A percentile compares a stretch with the other conserved stretches of the same genome.
Conservation (phyloP, 2,329 filamentous ascomycete genomes). For the Colletotrichum brevisporum region DNA sequence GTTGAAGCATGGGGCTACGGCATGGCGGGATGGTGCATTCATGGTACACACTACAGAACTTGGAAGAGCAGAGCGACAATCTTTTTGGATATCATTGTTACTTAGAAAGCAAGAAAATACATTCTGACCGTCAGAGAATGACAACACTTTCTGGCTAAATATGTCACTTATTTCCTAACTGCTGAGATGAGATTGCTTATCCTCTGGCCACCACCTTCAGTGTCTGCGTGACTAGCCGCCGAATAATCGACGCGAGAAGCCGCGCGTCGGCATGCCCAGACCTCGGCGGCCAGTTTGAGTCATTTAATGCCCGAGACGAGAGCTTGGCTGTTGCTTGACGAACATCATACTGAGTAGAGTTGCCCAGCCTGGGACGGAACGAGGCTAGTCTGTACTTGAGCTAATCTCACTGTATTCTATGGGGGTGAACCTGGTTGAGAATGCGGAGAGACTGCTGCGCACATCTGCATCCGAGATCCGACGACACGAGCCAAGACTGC, state of each 20-base stretch:
- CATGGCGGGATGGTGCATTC: not conserved
- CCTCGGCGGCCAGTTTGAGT: constrained; percentile 8
- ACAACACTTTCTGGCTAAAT: not conserved
- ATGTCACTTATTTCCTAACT: not conserved
- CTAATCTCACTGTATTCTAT: not conserved
- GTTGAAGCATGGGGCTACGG: not conserved
- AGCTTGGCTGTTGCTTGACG: constrained; percentile 17
- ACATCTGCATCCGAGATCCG: not conserved
- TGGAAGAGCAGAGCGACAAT: not conserved
- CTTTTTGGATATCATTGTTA: not conserved
- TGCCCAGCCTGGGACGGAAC: not conserved
- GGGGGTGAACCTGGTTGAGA: constrained; percentile 5
- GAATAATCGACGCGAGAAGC: not conserved
- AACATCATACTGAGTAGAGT: constrained; percentile 20
- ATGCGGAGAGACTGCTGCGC: not conserved
- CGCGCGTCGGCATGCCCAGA: not conserved
- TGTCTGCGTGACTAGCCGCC: not conserved
- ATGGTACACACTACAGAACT: not conserved
- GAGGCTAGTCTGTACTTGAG: not conserved
- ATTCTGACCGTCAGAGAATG: not conserved
- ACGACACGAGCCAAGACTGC: constrained; percentile 1
- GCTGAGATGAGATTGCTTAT: not conserved
- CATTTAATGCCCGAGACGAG: constrained; percentile 10
- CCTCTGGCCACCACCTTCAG: not conserved
- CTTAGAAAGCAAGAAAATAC: not conserved